Evolutionary conservation across 2,329 filamentous ascomycete species (phyloP).

Genomic region (Rachicladosporium sp.): DNA sequence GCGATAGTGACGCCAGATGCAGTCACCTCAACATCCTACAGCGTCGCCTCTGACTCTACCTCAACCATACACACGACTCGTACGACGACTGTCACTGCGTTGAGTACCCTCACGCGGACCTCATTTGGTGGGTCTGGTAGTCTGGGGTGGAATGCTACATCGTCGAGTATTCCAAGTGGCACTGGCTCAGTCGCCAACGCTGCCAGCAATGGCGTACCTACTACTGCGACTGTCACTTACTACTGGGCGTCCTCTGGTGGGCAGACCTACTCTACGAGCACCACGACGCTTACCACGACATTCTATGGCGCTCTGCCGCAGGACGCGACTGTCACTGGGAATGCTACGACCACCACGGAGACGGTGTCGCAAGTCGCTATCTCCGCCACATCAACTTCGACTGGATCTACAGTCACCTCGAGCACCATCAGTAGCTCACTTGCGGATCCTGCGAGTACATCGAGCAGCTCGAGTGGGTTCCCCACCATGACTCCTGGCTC

Average conservation of each 20-base stretch:
- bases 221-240: conserved; percentile 14
- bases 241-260: conserved; percentile 13
- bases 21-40: conserved; percentile 18
- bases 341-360: conserved; percentile 4
- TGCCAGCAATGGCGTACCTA: conserved; percentile 4
- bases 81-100: conserved; percentile 13
- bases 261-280: conserved; percentile 17
- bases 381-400: conserved; percentile 8
- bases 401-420: too few species aligned
- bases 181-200: conserved; percentile 3
- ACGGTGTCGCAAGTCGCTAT: conserved; percentile 4
- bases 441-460: neutral
- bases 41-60: conserved; percentile 12
- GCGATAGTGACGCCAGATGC: conserved; percentile 11
- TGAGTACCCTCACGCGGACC: conserved; percentile 6
- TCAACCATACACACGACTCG: conserved; percentile 17
- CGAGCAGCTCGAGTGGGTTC: neutral
- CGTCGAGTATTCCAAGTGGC: conserved; percentile 1
- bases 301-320: neutral
- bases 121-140: conserved; percentile 16
- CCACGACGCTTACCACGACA: conserved; percentile 15
- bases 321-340: neutral
- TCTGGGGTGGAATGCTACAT: conserved; percentile 18
- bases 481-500: conserved; percentile 1
- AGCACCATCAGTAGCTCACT: too few species aligned